These are phyloP conservation scores for Wallemia mellicola DNA, from an alignment of 1,284 basidiomycete species.

Conservation along the genomic window DNA sequence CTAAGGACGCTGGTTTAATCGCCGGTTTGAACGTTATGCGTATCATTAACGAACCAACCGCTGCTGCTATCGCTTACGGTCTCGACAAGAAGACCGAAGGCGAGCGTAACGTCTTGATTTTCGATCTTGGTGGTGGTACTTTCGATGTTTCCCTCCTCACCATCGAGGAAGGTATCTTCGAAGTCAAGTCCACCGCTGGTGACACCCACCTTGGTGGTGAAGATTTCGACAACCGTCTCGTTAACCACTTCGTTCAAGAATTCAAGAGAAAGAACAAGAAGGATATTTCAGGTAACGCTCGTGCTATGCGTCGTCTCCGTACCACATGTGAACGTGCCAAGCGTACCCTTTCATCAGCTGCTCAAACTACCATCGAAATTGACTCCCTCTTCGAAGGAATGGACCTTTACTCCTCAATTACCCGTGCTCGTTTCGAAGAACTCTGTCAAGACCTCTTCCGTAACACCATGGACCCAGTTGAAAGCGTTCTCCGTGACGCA, in stretches of 20 bases:
- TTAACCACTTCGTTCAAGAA: conserved; percentile 92
- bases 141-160: conserved; percentile 96
- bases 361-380: conserved; percentile 91
- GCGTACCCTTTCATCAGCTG: conserved; percentile 85
- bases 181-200: conserved; percentile 95
- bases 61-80: conserved; percentile 81
- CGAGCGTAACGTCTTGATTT: conserved; percentile 83
- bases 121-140: conserved; percentile 94
- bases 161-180: conserved; percentile 96
- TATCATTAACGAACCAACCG: conserved; percentile 89
- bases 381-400: conserved; percentile 93
- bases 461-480: conserved; percentile 82
- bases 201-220: conserved; percentile 97
- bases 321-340: conserved; percentile 97
- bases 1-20: conserved; percentile 76
- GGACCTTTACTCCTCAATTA: conserved; percentile 95
- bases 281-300: conserved; percentile 68
- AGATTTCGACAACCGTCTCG: conserved; percentile 94
- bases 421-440: conserved; percentile 96
- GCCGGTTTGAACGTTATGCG: conserved; percentile 73
- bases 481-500: conserved; percentile 91
- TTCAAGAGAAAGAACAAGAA: conserved; percentile 99
- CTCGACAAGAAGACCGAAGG: conserved; percentile 52
- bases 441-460: conserved; percentile 93
- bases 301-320: conserved; percentile 86